Conservation (phyloP, 2,329 filamentous ascomycete species). For the Beauveria sp. region DNA sequence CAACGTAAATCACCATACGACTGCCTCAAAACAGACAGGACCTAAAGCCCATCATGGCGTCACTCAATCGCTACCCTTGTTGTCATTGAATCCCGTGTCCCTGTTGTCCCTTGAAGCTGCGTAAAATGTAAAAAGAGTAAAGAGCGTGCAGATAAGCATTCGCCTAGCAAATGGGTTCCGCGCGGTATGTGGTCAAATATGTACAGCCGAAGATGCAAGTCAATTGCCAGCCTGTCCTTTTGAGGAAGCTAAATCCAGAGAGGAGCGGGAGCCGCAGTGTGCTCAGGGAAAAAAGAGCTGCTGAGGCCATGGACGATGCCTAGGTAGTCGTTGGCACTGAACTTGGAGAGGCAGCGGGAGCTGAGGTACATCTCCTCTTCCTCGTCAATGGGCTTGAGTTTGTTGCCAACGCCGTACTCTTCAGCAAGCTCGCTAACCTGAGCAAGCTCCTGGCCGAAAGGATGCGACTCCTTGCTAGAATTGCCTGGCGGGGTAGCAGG, state of each 20-base stretch:
- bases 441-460: conserved; percentile 83
- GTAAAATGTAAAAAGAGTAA: not conserved
- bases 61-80: not conserved
- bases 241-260: conserved; percentile 42
- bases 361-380: conserved; percentile 62
- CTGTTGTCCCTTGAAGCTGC: not conserved
- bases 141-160: not conserved
- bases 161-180: not conserved
- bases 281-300: conserved; percentile 47
- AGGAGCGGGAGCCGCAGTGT: conserved; percentile 25
- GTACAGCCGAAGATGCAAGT: conserved; percentile 21
- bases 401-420: conserved; percentile 63
- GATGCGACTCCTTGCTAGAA: conserved; percentile 44
- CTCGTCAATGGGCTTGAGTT: conserved; percentile 57
- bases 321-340: conserved; percentile 76
- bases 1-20: not conserved
- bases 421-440: conserved; percentile 91
- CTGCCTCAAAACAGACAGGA: not conserved
- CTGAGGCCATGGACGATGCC: conserved; percentile 67
- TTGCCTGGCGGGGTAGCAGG: conserved; percentile 11
- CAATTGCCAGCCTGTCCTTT: not conserved
- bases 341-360: conserved; percentile 62
- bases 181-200: conserved; percentile 19
- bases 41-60: not conserved
- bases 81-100: not conserved